These are phyloP conservation scores for Gryganskiella cystojenkinii DNA, from an alignment of 192 early-diverging fungal species.

Conservation along the genomic window DNA sequence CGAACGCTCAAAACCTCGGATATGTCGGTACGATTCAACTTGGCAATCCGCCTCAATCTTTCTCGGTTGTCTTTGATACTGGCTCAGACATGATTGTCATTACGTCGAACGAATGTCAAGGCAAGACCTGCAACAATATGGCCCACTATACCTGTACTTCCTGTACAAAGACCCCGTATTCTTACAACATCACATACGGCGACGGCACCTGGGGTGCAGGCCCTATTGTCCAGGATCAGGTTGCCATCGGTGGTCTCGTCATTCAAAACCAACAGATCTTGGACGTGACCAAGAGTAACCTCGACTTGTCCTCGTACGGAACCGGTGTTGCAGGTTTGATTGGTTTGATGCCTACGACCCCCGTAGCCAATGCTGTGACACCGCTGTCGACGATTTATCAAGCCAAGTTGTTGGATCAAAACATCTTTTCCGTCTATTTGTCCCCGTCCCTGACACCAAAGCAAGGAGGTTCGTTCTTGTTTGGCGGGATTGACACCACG, in stretches of 20 bases:
- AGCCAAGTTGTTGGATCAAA: conserved; percentile 41
- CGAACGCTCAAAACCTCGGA: conserved; percentile 56
- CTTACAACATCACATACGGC: conserved; percentile 52
- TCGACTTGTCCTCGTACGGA: conserved; percentile 40
- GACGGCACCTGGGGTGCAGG: conserved; percentile 53
- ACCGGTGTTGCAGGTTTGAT: conserved; percentile 30
- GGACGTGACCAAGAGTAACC: conserved; percentile 38
- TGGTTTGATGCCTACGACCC: conserved; percentile 45
- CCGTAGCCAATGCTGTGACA: conserved; percentile 37
- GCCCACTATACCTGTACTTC: conserved; percentile 41
- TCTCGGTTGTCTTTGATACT: conserved; percentile 93
- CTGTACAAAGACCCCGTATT: conserved; percentile 46
- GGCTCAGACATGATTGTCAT: conserved; percentile 63
- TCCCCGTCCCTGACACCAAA: conserved; percentile 1
- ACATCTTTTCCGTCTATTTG: conserved; percentile 47
- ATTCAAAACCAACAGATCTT: conserved; percentile 47
- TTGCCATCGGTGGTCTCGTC: conserved; percentile 42
- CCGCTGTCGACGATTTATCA: conserved; percentile 33
- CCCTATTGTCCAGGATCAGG: conserved; percentile 36
- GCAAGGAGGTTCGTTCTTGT: conserved; percentile 46
- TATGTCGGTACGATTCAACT: conserved; percentile 91
- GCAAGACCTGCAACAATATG: conserved; percentile 30
- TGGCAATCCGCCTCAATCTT: conserved; percentile 88
- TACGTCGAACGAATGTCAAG: conserved; percentile 42
- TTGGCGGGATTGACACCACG: conserved; percentile 45